These are phyloP conservation scores for Lagenaria siceraria DNA, from an alignment of 306 rosid species.

Conservation along the genomic window DNA sequence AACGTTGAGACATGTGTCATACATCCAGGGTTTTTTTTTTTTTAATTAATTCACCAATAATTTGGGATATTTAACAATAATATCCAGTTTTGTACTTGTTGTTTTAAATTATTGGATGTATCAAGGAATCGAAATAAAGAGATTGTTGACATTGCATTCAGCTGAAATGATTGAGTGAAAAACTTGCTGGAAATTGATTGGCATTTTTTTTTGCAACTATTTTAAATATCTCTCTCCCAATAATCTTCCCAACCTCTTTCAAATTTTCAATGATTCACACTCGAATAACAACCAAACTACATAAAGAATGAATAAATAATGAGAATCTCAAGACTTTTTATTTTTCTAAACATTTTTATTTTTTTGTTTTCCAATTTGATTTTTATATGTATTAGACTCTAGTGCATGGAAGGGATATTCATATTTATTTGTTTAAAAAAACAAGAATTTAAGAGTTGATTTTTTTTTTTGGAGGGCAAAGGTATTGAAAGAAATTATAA, in stretches of 20 bases:
- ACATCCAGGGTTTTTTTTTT: not conserved
- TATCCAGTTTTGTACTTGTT: not conserved
- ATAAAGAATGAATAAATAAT: not conserved
- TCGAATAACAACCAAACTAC: not conserved
- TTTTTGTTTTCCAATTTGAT: not conserved
- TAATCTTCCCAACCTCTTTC: not conserved
- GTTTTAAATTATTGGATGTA: not conserved
- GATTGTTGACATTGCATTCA: not conserved
- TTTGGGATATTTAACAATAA: conserved; percentile 1
- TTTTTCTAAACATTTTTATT: not conserved
- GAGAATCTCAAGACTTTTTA: not conserved
- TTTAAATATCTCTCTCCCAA: not conserved
- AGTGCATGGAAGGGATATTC: not conserved
- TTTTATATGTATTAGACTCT: not conserved
- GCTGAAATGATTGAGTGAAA: not conserved
- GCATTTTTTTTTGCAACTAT: not conserved
- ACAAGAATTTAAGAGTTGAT: not conserved
- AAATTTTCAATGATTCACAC: not conserved
- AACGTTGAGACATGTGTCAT: not conserved
- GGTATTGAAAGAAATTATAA: not conserved
- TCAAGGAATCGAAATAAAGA: not conserved
- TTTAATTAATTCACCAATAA: not conserved
- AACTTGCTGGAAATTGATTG: not conserved
- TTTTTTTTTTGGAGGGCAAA: too few species aligned
- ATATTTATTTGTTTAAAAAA: not conserved